Evolutionary conservation across 78 protist genomes (phyloP).

Genomic region (Isochrysis galbana): DNA sequence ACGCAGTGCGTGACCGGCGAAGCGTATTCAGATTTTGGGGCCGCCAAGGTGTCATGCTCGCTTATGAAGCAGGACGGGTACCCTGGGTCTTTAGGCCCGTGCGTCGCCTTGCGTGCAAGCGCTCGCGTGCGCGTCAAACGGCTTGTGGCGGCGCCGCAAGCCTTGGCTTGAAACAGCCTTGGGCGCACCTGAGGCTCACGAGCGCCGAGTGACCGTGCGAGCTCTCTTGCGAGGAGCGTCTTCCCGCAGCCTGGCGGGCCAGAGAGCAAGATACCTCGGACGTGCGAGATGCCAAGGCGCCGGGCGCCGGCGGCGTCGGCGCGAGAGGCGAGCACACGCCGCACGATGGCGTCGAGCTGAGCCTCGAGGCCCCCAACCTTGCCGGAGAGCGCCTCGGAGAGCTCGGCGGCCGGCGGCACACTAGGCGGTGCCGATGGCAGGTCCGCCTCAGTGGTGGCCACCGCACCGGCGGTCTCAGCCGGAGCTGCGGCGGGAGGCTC

Average conservation of each 20-base stretch:
- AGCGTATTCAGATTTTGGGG: too few relatives aligned
- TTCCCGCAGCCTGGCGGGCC: slow-evolving; percentile 65
- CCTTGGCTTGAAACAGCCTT: too few relatives aligned
- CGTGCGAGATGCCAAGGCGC: neutral
- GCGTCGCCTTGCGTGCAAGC: too few relatives aligned
- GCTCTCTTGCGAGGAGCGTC: slow-evolving; percentile 57
- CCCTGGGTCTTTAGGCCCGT: too few relatives aligned
- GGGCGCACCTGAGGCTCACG: slow-evolving; percentile 25
- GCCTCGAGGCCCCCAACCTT: slow-evolving; percentile 30
- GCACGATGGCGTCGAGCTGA: slow-evolving; percentile 27
- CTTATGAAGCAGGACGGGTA: too few relatives aligned
- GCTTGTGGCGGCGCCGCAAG: too few relatives aligned
- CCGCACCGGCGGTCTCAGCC: too few relatives aligned
- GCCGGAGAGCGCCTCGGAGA: neutral
- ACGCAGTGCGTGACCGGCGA: too few relatives aligned
- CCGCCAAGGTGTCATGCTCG: too few relatives aligned
- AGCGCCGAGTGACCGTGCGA: slow-evolving; percentile 39
- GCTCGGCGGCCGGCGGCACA: neutral
- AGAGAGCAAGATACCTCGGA: slow-evolving; percentile 26
- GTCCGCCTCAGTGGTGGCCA: too few relatives aligned
- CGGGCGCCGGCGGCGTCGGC: slow-evolving; percentile 10
- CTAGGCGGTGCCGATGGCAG: neutral
- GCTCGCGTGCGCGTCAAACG: too few relatives aligned
- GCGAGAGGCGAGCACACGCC: slow-evolving; percentile 30
- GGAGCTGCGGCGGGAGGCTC: too few relatives aligned